These are phyloP conservation scores for Alternaria sp. DNA, from an alignment of 2,329 filamentous ascomycete species.

Conservation along the genomic window DNA sequence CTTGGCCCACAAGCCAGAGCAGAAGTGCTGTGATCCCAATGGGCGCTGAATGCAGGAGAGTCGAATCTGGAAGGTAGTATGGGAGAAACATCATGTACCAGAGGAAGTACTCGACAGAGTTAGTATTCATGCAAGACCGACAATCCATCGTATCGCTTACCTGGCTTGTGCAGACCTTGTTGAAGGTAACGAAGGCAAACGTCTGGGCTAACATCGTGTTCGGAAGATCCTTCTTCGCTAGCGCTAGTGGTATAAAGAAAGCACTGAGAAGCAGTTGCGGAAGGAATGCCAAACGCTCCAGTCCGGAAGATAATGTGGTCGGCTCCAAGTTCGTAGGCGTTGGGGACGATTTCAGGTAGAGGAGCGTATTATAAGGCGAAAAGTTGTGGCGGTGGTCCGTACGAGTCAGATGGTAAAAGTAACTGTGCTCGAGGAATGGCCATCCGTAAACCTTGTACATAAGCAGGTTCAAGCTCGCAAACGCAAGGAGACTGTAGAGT, in stretches of 20 bases:
- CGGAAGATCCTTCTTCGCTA: conserved; percentile 82
- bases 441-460: conserved; percentile 80
- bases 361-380: conserved; percentile 89
- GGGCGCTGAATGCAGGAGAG: conserved; percentile 65
- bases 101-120: conserved; percentile 78
- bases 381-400: conserved; percentile 99
- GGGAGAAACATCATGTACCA: conserved; percentile 97
- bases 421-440: conserved; percentile 88
- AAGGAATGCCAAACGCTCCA: conserved; percentile 85
- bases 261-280: conserved; percentile 85
- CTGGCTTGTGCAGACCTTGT: conserved; percentile 99
- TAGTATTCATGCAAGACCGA: neutral
- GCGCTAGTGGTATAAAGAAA: conserved; percentile 72
- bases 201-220: conserved; percentile 92
- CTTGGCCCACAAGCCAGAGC: conserved; percentile 79
- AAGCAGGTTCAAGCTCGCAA: conserved; percentile 72
- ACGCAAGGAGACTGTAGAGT: conserved; percentile 72
- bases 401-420: conserved; percentile 87
- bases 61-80: conserved; percentile 83
- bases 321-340: conserved; percentile 24
- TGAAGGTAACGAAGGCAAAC: conserved; percentile 95
- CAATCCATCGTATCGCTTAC: conserved; percentile 57
- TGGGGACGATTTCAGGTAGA: conserved; percentile 81
- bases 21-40: conserved; percentile 69
- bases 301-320: conserved; percentile 50